Evolutionary conservation across 345 rosid genomes (phyloP).

Genomic region (Erucastrum elatum): DNA sequence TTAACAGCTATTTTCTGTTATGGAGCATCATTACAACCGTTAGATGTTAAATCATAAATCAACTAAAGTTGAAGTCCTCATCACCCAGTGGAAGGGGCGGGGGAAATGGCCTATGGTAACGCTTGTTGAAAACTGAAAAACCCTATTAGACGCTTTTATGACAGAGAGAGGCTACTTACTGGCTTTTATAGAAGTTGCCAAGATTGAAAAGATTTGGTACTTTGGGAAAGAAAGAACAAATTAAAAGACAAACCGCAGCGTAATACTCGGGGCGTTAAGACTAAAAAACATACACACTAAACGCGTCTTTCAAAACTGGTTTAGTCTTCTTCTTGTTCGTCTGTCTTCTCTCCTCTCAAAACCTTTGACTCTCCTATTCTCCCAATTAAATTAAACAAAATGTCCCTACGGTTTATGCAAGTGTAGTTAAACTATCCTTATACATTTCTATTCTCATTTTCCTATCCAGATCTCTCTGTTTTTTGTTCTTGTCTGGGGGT

Average conservation of each 20-base stretch:
- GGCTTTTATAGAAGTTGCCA: slow-evolving; percentile 13
- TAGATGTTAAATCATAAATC: no score
- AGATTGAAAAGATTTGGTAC: slow-evolving; percentile 14
- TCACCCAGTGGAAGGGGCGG: not conserved
- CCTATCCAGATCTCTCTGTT: slow-evolving; percentile 37
- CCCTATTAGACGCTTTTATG: not conserved
- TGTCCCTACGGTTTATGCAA: slow-evolving; percentile 31
- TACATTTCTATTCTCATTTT: slow-evolving; percentile 7
- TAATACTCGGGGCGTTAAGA: slow-evolving; percentile 29
- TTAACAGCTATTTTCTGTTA: no score
- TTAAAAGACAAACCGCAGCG: slow-evolving; percentile 28
- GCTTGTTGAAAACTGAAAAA: not conserved
- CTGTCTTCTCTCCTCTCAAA: not conserved
- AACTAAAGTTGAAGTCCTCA: not conserved
- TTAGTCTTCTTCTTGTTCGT: slow-evolving; percentile 21
- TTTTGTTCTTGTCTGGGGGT: not conserved
- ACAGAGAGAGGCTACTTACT: no score
- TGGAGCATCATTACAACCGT: no score
- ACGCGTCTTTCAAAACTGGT: slow-evolving; percentile 33
- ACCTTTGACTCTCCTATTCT: slow-evolving; percentile 24
- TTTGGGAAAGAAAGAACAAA: not conserved
- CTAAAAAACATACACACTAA: slow-evolving; percentile 7
- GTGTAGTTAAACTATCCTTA: slow-evolving; percentile 36
- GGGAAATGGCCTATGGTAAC: not conserved
- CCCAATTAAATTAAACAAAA: slow-evolving; percentile 9